Base-by-base conservation (phyloP, 2,329 filamentous ascomycete species). In the Aspergillus jensenii region DNA sequence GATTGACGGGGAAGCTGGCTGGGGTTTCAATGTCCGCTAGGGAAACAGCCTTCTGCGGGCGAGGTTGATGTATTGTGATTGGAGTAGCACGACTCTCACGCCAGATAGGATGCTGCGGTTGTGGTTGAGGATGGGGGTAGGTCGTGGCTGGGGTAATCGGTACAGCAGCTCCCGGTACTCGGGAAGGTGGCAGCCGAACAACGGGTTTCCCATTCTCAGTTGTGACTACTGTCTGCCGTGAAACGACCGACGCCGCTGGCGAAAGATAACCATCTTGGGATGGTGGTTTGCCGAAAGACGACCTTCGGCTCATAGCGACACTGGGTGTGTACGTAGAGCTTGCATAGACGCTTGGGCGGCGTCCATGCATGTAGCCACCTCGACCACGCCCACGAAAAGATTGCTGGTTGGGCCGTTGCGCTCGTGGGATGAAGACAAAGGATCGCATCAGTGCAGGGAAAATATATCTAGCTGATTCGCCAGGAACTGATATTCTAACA, bases 351-450 rank as follows among this genome's bases (percentile, higher is more conserved):
- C 74, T 76, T 21, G 90, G 86, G 71, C 90, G 89, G 62, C 89
- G 71, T 53, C 91, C 90, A 66, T 81, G 81, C 68, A 93, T 96
- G 40, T 90, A 74, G 8, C 74, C 71, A 39, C 90, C 87, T 69
- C 90, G 89, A 59, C 89, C 90, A 55, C 90, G 83, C 52, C 83
- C 83, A 55, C 85, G 81, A 64, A 88, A 85, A 31, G 87, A 85
- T 78, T 96, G 91, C 73, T 96, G 92, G 72, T 96, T 97, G 14
- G 95, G 95, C 65, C 95, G 87, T 79, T 97, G 84, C 11, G 93
- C 93, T 65, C 95, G 85, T 12, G 95, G 95, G 60, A 99, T 99
- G 77, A 99, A 99, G 68, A 97, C 96, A 74, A 99, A 99, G 0
- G 95, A 98, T 63, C 95, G 84, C 68, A 97, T 93, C 47, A 85